These are phyloP conservation scores for Crinitomyces ghanaensis DNA, from an alignment of 805 yeast genomes.

Conservation along the genomic window DNA sequence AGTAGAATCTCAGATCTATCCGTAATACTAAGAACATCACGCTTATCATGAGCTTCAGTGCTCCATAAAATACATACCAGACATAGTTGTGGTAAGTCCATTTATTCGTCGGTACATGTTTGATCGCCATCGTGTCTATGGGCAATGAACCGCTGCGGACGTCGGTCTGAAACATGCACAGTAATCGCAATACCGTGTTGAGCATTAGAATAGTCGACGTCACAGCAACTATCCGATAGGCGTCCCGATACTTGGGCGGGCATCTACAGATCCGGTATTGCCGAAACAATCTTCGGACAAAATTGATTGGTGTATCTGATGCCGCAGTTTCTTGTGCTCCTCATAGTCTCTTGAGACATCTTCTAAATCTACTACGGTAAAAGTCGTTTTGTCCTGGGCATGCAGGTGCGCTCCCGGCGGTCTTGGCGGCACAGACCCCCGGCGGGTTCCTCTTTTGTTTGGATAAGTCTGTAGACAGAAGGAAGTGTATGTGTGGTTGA, in stretches of 20 bases:
- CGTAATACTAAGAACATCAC: slow-evolving; percentile 49
- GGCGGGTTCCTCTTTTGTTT: slow-evolving; percentile 3
- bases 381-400: too few species aligned
- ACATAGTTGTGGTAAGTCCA: slow-evolving; percentile 37
- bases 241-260: background rate
- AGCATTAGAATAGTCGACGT: slow-evolving; percentile 4
- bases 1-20: slow-evolving; percentile 62
- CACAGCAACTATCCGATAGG: background rate
- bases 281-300: too few species aligned
- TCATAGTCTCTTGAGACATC: too few species aligned
- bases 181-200: slow-evolving; percentile 1
- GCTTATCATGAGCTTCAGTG: slow-evolving; percentile 47
- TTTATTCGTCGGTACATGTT: slow-evolving; percentile 2
- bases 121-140: background rate
- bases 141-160: slow-evolving; percentile 2
- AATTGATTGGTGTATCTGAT: too few species aligned
- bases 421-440: slow-evolving; percentile 2
- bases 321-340: too few species aligned
- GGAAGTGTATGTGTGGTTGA: too few species aligned
- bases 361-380: too few species aligned
- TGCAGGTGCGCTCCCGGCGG: background rate
- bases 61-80: slow-evolving; percentile 62
- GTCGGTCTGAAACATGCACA: background rate
- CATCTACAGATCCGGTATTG: background rate
- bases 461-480: slow-evolving; percentile 3